Evolutionary conservation across 495 filamentous ascomycete genomes (phyloP), one percentile per base, ranked within the genome.

Genomic region (Lophiostoma macrostomum): DNA sequence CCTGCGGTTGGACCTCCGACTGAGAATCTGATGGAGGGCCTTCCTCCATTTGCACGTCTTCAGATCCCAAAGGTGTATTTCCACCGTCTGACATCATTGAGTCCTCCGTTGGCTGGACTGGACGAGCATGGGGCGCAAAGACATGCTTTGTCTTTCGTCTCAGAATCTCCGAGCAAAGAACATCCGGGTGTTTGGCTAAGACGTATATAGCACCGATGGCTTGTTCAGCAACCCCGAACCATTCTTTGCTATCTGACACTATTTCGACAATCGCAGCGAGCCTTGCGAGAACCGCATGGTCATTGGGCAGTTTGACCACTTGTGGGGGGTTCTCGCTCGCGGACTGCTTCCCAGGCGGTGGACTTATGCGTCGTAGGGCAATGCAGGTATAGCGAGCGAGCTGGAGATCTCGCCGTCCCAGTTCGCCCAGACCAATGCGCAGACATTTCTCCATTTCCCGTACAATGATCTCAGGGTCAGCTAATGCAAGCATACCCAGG

Each of bases 151-250:
- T 95, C 73, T 93, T 94, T 46, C 88, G 78, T 45, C 88, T 79
- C 28, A 99, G 76, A 18, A 97, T 86, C 50, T 96, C 90, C 2
- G 93, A 91, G 71, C 91, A 97, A 19, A 99, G 76, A 24, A 84
- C 85, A 69, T 99, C 93, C 0, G 93, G 93, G 60, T 96, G 91
- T 60, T 93, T 95, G 1, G 91, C 87, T 18, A 99, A 72, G n/a
- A 86, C 78, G 65, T 97, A 99, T 55, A 99, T 96, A 28, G 93
- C 93, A 51, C 88, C 85, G 62, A 97, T 89, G 14, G 93, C 90
- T 68, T 99, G 94, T 63, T 99, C 93, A 13, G 94, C 91, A n/a
- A 96, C 86, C 6, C 94, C 91, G 60, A 78, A 82, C 93, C 93
- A 99, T 66, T 99, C 93, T 66, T 94, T 91, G 67, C 84, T 91